Base-by-base conservation (phyloP, 2,329 filamentous ascomycete genomes). In the Exutisphaerella laricina region DNA sequence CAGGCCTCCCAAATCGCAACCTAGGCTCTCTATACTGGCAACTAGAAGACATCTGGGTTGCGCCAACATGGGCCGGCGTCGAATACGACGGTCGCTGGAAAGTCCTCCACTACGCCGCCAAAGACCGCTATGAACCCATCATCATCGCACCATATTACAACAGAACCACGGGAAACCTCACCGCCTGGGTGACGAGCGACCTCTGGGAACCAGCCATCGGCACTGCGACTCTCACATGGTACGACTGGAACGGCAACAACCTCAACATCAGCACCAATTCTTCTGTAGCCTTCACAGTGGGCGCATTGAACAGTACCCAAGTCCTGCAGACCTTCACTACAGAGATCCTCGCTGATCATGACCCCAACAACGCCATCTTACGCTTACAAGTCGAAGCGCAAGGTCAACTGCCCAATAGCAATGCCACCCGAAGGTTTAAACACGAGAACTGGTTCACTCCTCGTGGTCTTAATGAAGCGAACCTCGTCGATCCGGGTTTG, bases 81-180 rank as follows among this genome's bases (percentile, higher is more conserved):
- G 79, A 82, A 56, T 80, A 80, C 46, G 73, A 75, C 37, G 78
- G 78, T 1, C 65, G 79, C 1, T 81, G 78, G 77, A 82, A 82
- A 57, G 69, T 79, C 0, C 59, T 82, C 13, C 78, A 81, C 45
- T 77, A 81, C 43, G 65, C 70, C 1, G 71, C 73, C 2, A 74
- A 73, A 44, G 75, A 81, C 43, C 71, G 77, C 17, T 82, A 78
- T 51, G 60, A 75, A 39, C 69, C 69, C 1, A 63, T 81, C n/a
- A 77, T 82, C 44, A 68, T 80, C n/a, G 71, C 76, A 1, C 72
- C 77, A 0, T 74, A 75, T 49, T 77, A 68, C 63, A 72, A 80
- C 49, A 59, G 66, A 14, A 68, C 66, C 0, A 74, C 70, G 0
- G 72, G 72, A 1, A 58, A 70, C 14, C 60, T 82, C 12, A 66